Evolutionary conservation across 148 eudicot species (phyloP).

Genomic region (Heliosperma pusillum): DNA sequence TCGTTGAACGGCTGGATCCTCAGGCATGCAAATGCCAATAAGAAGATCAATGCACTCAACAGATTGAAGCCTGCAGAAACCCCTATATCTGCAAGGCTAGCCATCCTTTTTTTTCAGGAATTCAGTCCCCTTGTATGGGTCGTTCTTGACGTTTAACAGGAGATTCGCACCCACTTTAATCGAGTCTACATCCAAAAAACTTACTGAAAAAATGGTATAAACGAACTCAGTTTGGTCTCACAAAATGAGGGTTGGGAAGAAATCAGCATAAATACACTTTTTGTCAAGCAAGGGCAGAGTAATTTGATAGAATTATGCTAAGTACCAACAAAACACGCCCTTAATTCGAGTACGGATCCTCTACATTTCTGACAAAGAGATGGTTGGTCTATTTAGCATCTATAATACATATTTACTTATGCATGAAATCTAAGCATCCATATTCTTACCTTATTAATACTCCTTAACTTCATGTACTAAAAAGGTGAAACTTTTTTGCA

Average conservation of each 20-base stretch:
- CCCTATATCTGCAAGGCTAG: constrained; percentile 62
- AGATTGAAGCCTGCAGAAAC: constrained; percentile 80
- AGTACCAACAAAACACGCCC: not conserved
- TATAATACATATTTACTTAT: not conserved
- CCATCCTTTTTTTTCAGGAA: constrained; percentile 55
- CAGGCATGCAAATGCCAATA: constrained; percentile 76
- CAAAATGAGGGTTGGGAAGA: too few relatives aligned
- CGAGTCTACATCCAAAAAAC: constrained; percentile 13
- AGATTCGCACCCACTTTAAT: constrained; percentile 9
- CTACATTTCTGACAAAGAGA: not conserved
- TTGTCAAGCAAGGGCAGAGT: not conserved
- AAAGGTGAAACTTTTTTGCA: not conserved
- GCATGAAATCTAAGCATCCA: not conserved
- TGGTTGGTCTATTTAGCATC: not conserved
- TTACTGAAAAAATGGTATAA: not conserved
- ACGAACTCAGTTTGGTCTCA: not conserved
- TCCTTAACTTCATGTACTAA: not conserved
- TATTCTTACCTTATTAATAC: not conserved
- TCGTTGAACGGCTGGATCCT: constrained; percentile 97
- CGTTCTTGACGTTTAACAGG: not conserved
- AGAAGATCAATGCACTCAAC: constrained; percentile 66
- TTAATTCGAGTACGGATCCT: not conserved
- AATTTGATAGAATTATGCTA: not conserved
- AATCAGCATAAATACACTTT: too few relatives aligned
- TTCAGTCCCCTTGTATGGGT: constrained; percentile 10